Conservation (phyloP, 495 filamentous ascomycete genomes). For the Hypoxylon perforatum region DNA sequence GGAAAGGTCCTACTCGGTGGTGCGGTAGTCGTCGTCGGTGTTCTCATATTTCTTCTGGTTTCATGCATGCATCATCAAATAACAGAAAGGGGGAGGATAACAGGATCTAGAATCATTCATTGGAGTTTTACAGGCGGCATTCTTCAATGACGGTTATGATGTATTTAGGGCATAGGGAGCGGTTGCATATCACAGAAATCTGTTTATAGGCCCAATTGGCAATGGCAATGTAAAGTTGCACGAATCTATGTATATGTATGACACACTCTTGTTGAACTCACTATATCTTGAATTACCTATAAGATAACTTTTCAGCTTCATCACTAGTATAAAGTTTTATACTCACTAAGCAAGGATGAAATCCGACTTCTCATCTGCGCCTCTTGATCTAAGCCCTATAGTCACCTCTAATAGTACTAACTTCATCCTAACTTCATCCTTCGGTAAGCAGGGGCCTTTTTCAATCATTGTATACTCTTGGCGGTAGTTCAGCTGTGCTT, state of each 20-base stretch:
- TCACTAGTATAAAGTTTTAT: background rate
- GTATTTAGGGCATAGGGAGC: conserved; percentile 20
- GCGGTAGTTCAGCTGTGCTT: background rate
- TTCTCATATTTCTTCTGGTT: conserved; percentile 2
- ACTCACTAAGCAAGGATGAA: background rate
- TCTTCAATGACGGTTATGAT: conserved; percentile 9
- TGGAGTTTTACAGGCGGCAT: conserved; percentile 23
- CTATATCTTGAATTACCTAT: background rate
- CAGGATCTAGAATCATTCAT: conserved; percentile 28
- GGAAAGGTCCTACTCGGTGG: conserved; percentile 37
- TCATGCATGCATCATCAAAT: conserved; percentile 16
- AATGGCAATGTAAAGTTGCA: conserved; percentile 9
- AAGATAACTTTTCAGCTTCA: background rate
- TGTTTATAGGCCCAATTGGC: conserved; percentile 10
- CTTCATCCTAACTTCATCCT: no score
- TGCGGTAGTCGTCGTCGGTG: conserved; percentile 12
- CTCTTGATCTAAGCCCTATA: background rate
- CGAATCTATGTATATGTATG: conserved; percentile 12
- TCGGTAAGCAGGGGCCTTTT: background rate
- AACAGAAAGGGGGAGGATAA: conserved; percentile 25
- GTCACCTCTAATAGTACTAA: no score
- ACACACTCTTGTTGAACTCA: conserved; percentile 4
- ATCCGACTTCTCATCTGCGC: background rate
- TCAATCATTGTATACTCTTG: background rate
- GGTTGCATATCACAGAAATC: conserved; percentile 9